Conservation (phyloP, 805 yeast genomes). For the Metschnikowia arizonensis region DNA sequence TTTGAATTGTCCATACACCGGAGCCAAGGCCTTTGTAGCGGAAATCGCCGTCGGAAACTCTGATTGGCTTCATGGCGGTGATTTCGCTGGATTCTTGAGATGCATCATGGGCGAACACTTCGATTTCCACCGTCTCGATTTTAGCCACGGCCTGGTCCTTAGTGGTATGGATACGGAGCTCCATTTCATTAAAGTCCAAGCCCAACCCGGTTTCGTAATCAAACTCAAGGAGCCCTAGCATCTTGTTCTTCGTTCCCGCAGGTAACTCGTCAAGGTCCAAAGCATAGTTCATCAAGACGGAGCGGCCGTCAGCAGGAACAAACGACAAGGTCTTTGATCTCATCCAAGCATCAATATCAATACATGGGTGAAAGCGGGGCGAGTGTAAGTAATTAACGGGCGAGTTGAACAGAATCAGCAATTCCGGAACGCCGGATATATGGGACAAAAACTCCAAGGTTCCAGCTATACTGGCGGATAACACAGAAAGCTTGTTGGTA, state of each 20-base stretch:
- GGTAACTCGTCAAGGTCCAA: slow-evolving; percentile 43
- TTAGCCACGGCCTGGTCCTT: slow-evolving; percentile 26
- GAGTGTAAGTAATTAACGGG: slow-evolving; percentile 46
- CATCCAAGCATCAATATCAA: slow-evolving; percentile 52
- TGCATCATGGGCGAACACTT: slow-evolving; percentile 20
- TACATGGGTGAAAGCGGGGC: slow-evolving; percentile 70
- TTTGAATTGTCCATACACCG: slow-evolving; percentile 65
- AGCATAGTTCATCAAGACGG: slow-evolving; percentile 58
- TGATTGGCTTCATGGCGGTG: slow-evolving; percentile 47
- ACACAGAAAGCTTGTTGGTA: slow-evolving; percentile 31
- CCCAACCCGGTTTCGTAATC: slow-evolving; percentile 57
- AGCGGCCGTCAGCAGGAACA: slow-evolving; percentile 85
- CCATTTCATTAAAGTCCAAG: slow-evolving; percentile 52
- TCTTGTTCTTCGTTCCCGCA: slow-evolving; percentile 18
- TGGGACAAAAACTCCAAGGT: slow-evolving; percentile 57
- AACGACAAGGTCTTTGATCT: slow-evolving; percentile 53
- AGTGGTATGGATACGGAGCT: slow-evolving; percentile 48
- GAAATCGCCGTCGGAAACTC: slow-evolving; percentile 78
- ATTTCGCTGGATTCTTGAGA: slow-evolving; percentile 12
- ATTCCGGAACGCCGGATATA: slow-evolving; percentile 73
- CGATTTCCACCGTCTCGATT: slow-evolving; percentile 30
- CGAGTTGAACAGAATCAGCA: slow-evolving; percentile 51
- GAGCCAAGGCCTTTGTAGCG: slow-evolving; percentile 46
- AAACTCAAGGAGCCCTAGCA: slow-evolving; percentile 52
- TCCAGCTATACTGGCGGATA: slow-evolving; percentile 59